phyloP scores from a whole-genome alignment of 371 early-diverging fungal species.

The Circinella minor region DNA sequence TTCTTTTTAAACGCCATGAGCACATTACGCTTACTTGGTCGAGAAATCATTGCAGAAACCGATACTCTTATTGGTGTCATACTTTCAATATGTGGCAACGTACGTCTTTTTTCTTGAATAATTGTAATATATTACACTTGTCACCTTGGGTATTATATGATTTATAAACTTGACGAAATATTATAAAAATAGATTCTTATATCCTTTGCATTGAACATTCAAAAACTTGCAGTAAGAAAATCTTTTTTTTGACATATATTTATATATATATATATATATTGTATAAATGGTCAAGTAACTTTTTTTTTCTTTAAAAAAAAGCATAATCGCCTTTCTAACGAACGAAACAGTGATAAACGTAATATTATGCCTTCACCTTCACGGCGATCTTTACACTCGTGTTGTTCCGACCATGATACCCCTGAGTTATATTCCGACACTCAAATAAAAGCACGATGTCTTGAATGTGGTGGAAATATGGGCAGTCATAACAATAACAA shows the following conservation, averaged over 20 bases:
- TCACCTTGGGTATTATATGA: too few species aligned
- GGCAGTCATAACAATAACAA: slow-evolving; percentile 14
- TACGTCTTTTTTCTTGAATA: slow-evolving; percentile 10
- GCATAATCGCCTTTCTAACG: slow-evolving; percentile 5
- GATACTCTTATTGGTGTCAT: slow-evolving; percentile 27
- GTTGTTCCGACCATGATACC: slow-evolving; percentile 8
- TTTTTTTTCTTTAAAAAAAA: neutral
- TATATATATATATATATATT: too few species aligned
- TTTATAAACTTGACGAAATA: neutral
- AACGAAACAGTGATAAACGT: neutral
- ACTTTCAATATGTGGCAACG: slow-evolving; percentile 30
- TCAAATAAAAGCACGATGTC: neutral
- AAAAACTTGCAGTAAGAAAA: slow-evolving; percentile 28
- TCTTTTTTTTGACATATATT: too few species aligned
- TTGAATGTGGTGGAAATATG: neutral
- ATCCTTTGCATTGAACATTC: slow-evolving; percentile 27
- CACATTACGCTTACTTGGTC: slow-evolving; percentile 5
- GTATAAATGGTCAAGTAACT: neutral
- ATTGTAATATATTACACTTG: too few species aligned
- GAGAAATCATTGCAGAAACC: slow-evolving; percentile 15
- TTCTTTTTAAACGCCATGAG: neutral
- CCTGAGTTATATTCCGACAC: slow-evolving; percentile 8
- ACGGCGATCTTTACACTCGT: slow-evolving; percentile 7
- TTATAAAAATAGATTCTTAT: slow-evolving; percentile 22
- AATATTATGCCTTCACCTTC: neutral